phyloP scores from a whole-genome alignment of 371 early-diverging fungal species.

The Nosema muscidifuracis region DNA sequence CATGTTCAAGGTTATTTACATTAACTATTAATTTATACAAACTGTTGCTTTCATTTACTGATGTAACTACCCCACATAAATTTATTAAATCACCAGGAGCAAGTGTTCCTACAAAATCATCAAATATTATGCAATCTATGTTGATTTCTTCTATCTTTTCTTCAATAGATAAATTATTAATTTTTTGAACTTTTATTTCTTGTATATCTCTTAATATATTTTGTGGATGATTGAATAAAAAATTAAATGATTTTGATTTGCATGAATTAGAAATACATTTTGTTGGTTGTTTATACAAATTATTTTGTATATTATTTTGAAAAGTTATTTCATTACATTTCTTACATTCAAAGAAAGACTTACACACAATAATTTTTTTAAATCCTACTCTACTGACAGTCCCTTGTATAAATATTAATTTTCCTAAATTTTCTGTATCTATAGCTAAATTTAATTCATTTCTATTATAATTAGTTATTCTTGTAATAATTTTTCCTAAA shows the following conservation, averaged over 20 bases:
- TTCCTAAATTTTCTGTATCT: constrained; percentile 7
- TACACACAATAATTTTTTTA: constrained; percentile 30
- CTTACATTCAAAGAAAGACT: constrained; percentile 51
- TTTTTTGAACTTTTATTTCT: constrained; percentile 58
- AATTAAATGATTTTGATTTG: constrained; percentile 53
- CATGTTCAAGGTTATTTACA: constrained; percentile 47
- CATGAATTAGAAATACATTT: constrained; percentile 46
- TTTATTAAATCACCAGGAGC: constrained; percentile 59
- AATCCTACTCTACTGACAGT: constrained; percentile 55
- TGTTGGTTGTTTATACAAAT: constrained; percentile 48
- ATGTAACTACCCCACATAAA: constrained; percentile 53
- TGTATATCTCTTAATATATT: constrained; percentile 51
- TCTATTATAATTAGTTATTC: background rate
- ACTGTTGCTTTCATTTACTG: constrained; percentile 41
- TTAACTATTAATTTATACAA: constrained; percentile 52
- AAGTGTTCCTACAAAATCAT: constrained; percentile 54
- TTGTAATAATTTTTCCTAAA: background rate
- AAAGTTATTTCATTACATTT: constrained; percentile 56
- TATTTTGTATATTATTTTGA: constrained; percentile 13
- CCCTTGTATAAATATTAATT: constrained; percentile 49
- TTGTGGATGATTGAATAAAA: constrained; percentile 25
- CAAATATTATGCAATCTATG: constrained; percentile 50
- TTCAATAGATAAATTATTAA: constrained; percentile 20
- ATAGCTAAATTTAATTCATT: background rate
- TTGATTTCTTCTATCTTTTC: constrained; percentile 31